Percentiles rank a stretch among this genome's conserved stretches.
phyloP scores from a whole-genome alignment of 1,284 basidiomycete species.

The Grifola frondosa region DNA sequence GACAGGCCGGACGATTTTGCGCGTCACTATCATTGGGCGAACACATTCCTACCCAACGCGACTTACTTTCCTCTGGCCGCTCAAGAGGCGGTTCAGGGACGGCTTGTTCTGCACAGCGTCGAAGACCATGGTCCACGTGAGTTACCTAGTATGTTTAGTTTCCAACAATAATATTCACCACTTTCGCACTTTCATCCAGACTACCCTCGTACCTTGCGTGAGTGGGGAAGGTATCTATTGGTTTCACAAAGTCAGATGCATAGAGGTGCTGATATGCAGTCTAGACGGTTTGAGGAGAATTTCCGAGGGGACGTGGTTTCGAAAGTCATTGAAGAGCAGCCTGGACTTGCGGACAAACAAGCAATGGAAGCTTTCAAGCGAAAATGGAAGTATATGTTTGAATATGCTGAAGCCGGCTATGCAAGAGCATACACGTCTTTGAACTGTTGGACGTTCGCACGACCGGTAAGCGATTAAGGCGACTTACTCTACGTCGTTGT shows the following conservation, averaged over 20 bases:
- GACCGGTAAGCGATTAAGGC: conserved; percentile 20
- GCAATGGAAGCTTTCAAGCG: conserved; percentile 28
- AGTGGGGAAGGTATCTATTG: conserved; percentile 55
- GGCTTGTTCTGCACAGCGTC: conserved; percentile 74
- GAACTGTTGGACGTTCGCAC: conserved; percentile 25
- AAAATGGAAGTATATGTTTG: conserved; percentile 32
- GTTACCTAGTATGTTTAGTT: too few relatives aligned
- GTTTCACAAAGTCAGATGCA: neutral
- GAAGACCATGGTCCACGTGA: conserved; percentile 77
- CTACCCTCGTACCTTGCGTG: conserved; percentile 81
- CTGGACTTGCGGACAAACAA: conserved; percentile 14
- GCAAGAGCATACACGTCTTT: conserved; percentile 26
- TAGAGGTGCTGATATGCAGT: neutral
- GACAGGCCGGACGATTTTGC: conserved; percentile 77
- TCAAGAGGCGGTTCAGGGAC: conserved; percentile 58
- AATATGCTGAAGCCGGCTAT: conserved; percentile 30
- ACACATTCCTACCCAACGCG: conserved; percentile 78
- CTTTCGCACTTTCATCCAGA: too few relatives aligned
- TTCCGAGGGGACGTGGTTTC: conserved; percentile 16
- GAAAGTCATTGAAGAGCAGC: conserved; percentile 15
- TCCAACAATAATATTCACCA: too few relatives aligned
- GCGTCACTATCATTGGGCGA: conserved; percentile 88
- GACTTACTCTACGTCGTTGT: too few relatives aligned
- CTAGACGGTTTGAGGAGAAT: conserved; percentile 25
- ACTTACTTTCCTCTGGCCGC: conserved; percentile 64